Conservation (phyloP, 805 yeast species). For the Metschnikowia henanensis region DNA sequence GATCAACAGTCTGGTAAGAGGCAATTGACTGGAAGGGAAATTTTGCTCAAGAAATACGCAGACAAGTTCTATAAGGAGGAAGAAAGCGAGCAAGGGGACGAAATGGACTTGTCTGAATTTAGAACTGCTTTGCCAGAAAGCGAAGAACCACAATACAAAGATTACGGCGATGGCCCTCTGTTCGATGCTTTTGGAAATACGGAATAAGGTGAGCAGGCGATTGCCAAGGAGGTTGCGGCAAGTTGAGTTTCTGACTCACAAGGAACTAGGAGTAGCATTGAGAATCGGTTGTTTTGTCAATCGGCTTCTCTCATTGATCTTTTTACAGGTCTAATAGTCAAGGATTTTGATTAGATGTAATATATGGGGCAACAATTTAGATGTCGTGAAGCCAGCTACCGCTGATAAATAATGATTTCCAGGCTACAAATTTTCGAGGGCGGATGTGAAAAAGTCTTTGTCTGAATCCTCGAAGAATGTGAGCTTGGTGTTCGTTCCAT, state of each 20-base stretch:
- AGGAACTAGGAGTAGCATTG: conserved; percentile 8
- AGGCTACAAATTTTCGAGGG: conserved; percentile 15
- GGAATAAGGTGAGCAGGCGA: conserved; percentile 3
- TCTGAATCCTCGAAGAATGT: conserved; percentile 38
- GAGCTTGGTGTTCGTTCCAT: conserved; percentile 29
- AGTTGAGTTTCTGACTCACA: not conserved
- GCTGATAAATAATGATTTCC: not conserved
- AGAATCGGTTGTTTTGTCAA: conserved; percentile 2
- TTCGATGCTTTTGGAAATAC: conserved; percentile 15
- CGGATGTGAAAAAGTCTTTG: conserved; percentile 28
- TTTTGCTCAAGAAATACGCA: conserved; percentile 58
- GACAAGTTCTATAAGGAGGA: conserved; percentile 56
- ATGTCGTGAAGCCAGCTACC: not conserved
- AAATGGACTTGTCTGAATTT: conserved; percentile 58
- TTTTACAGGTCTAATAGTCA: conserved; percentile 5
- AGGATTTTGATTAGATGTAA: conserved; percentile 7
- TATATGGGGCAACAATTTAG: conserved; percentile 6
- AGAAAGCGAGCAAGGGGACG: conserved; percentile 49
- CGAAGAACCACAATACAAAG: conserved; percentile 48
- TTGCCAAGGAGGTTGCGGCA: not conserved
- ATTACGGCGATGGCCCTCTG: conserved; percentile 62
- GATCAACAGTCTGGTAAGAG: conserved; percentile 42
- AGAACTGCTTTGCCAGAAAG: conserved; percentile 54
- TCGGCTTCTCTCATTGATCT: conserved; percentile 9
- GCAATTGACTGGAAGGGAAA: conserved; percentile 65